These are phyloP conservation scores for Candida tallmaniae DNA, from an alignment of 805 yeast genomes.

Conservation along the genomic window DNA sequence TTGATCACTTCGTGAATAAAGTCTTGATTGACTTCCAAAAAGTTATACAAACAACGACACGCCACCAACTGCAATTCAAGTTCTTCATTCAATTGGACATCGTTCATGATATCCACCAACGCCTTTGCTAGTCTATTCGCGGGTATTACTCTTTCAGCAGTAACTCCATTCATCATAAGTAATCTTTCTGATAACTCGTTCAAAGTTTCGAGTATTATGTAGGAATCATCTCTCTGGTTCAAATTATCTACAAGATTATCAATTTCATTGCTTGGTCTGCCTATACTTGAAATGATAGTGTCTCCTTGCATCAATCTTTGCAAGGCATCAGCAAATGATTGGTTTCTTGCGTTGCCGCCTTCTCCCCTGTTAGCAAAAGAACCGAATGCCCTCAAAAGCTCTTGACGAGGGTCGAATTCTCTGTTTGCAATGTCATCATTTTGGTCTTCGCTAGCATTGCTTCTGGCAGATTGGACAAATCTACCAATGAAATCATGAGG, in stretches of 20 bases:
- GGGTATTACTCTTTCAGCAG: conserved; percentile 64
- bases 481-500: conserved; percentile 19
- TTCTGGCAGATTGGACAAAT: conserved; percentile 13
- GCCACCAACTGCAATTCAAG: conserved; percentile 80
- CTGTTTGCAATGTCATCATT: conserved; percentile 15
- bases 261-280: conserved; percentile 25
- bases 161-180: conserved; percentile 61
- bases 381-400: conserved; percentile 24
- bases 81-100: conserved; percentile 55
- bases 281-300: conserved; percentile 12
- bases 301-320: conserved; percentile 30
- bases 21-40: conserved; percentile 70
- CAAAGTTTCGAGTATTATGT: conserved; percentile 56
- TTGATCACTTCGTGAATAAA: conserved; percentile 58
- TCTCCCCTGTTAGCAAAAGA: conserved; percentile 10
- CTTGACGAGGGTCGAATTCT: conserved; percentile 17
- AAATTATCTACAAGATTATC: conserved; percentile 34
- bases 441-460: conserved; percentile 1
- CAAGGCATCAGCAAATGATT: conserved; percentile 27
- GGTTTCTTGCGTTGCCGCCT: conserved; percentile 3
- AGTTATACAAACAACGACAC: conserved; percentile 77
- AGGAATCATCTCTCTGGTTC: conserved; percentile 51
- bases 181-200: conserved; percentile 61
- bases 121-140: conserved; percentile 49
- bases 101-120: conserved; percentile 54